Evolutionary conservation across 2,329 filamentous ascomycete species (phyloP).

Genomic region (Colletotrichum truncatum): DNA sequence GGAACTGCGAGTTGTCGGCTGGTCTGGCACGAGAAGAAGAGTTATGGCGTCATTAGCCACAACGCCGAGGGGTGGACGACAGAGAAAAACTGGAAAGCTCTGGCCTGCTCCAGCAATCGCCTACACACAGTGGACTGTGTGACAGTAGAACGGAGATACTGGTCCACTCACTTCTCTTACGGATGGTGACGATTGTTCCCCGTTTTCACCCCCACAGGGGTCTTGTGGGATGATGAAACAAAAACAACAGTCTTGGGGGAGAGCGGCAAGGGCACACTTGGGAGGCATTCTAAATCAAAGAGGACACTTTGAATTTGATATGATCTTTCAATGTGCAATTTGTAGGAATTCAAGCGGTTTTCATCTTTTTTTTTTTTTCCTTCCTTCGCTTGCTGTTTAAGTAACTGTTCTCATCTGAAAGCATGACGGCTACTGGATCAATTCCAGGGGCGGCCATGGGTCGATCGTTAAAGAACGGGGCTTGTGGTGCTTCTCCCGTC

Average conservation of each 20-base stretch:
- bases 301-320: neutral
- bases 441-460: conserved; percentile 16
- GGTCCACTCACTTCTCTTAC: conserved; percentile 4
- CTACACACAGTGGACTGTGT: neutral
- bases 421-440: conserved; percentile 4
- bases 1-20: neutral
- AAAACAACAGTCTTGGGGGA: neutral
- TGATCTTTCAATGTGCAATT: too few relatives aligned
- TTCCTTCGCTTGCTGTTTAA: conserved; percentile 4
- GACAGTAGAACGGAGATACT: conserved; percentile 12
- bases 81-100: conserved; percentile 14
- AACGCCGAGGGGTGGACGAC: neutral
- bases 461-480: conserved; percentile 17
- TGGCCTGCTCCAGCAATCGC: neutral
- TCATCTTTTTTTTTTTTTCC: too few relatives aligned
- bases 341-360: too few relatives aligned
- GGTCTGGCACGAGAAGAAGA: neutral
- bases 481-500: conserved; percentile 15
- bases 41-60: conserved; percentile 25
- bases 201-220: conserved; percentile 18
- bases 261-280: too few relatives aligned
- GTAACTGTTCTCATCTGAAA: conserved; percentile 15
- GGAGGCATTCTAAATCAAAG: neutral
- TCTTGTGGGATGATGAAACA: neutral
- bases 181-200: conserved; percentile 17